Evolutionary conservation across 2,329 filamentous ascomycete genomes (phyloP).

Genomic region (Xylariaceae sp.): DNA sequence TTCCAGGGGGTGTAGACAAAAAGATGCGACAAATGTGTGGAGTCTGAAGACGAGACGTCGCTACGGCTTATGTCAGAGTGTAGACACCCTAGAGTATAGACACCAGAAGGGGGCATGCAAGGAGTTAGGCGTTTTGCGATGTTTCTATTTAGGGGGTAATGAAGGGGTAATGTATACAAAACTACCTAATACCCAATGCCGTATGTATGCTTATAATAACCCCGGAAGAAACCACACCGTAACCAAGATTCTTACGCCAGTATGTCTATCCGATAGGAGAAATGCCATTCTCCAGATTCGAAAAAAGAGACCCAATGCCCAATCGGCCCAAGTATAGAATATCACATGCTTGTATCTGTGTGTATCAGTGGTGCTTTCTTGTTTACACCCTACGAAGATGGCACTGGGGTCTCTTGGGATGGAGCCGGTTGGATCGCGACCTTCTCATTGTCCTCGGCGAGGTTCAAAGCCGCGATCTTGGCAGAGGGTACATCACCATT

Average conservation of each 20-base stretch:
- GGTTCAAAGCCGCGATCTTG: slow-evolving; percentile 15
- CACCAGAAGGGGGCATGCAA: neutral
- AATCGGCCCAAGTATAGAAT: neutral
- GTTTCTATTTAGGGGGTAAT: neutral
- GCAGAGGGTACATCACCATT: slow-evolving; percentile 20
- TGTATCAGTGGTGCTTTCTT: neutral
- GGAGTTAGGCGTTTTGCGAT: neutral
- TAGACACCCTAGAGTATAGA: neutral
- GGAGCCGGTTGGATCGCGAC: neutral
- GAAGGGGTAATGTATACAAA: neutral
- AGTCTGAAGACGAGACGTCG: neutral
- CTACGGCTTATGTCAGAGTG: neutral
- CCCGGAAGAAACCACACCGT: neutral
- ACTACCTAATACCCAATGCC: neutral
- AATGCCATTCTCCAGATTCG: neutral
- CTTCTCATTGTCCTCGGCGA: slow-evolving; percentile 13
- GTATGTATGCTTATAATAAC: neutral
- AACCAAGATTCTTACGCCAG: neutral
- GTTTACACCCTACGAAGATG: neutral
- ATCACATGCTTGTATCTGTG: neutral
- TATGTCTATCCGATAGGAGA: neutral
- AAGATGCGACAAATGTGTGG: too few species aligned
- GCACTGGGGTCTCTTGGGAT: neutral
- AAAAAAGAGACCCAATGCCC: neutral
- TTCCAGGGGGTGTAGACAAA: too few species aligned